phyloP scores from a whole-genome alignment of 164 flowering plant genomes.

The Annona cherimola region DNA sequence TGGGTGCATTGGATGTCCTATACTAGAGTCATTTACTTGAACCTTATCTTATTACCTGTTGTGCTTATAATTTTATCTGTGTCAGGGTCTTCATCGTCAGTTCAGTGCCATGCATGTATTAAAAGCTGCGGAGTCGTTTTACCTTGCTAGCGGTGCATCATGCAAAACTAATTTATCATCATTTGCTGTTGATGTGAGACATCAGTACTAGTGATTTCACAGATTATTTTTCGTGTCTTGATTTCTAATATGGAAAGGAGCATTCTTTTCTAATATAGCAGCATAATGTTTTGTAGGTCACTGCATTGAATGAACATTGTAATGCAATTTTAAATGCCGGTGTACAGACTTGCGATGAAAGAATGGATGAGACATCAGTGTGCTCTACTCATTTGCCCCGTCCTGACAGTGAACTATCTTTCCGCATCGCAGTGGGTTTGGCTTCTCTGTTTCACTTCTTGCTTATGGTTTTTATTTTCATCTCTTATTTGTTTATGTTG shows the following conservation, averaged over 20 bases:
- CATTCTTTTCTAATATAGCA: slow-evolving; percentile 2
- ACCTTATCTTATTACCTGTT: neutral
- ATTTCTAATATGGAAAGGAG: neutral
- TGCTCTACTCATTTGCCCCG: slow-evolving; percentile 19
- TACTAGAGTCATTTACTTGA: neutral
- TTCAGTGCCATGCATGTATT: slow-evolving; percentile 60
- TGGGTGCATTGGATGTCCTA: neutral
- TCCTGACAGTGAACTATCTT: slow-evolving; percentile 26
- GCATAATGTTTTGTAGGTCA: slow-evolving; percentile 27
- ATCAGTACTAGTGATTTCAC: neutral
- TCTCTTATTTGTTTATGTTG: neutral
- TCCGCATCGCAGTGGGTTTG: slow-evolving; percentile 50
- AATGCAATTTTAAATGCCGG: slow-evolving; percentile 33
- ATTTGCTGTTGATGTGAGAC: slow-evolving; percentile 68
- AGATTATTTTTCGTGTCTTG: neutral
- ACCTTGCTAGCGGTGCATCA: slow-evolving; percentile 48
- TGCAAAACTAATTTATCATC: slow-evolving; percentile 51
- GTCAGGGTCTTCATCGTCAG: slow-evolving; percentile 75
- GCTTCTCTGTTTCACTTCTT: neutral
- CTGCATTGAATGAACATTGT: slow-evolving; percentile 47
- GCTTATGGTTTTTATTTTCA: slow-evolving; percentile 1
- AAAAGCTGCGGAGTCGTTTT: slow-evolving; percentile 62
- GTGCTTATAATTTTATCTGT: neutral
- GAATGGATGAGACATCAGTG: slow-evolving; percentile 16
- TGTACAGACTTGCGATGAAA: slow-evolving; percentile 10